Conservation (phyloP, 352 stramenopile species). For the Phytophthora sojae region DNA sequence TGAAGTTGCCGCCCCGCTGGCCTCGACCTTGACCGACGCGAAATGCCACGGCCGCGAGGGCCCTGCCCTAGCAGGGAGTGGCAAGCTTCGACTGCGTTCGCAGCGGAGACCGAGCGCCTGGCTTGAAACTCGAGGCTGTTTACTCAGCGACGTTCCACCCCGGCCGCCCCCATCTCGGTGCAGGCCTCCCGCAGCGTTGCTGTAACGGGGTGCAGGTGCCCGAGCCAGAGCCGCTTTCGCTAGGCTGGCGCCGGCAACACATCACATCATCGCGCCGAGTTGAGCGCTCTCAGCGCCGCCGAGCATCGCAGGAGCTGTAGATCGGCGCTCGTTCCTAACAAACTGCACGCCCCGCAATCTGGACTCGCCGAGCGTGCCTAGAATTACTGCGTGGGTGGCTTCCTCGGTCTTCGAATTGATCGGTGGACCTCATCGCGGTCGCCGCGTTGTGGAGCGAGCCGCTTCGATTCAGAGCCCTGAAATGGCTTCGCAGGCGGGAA, state of each 20-base stretch:
- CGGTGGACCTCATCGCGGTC: constrained; percentile 17
- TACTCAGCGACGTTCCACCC: constrained; percentile 24
- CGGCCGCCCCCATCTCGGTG: constrained; percentile 7
- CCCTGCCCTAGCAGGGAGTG: neutral
- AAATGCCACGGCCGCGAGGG: neutral
- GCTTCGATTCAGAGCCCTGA: constrained; percentile 7
- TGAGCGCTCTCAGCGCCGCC: neutral
- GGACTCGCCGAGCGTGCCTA: neutral
- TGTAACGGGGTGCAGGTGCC: neutral
- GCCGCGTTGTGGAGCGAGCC: constrained; percentile 9
- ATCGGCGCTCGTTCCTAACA: neutral
- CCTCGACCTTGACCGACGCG: neutral
- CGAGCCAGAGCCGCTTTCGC: neutral
- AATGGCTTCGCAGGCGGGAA: constrained; percentile 25
- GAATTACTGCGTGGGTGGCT: neutral
- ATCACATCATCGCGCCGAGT: neutral
- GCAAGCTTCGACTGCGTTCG: neutral
- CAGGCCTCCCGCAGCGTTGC: neutral
- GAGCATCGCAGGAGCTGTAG: neutral
- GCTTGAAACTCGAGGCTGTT: constrained; percentile 8
- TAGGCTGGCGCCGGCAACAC: neutral
- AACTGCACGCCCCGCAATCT: neutral
- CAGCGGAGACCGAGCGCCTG: neutral
- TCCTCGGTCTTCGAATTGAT: neutral
- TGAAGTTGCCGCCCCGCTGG: neutral